phyloP scores from a whole-genome alignment of 2,329 filamentous ascomycete genomes.

The Colletotrichum incanum region DNA sequence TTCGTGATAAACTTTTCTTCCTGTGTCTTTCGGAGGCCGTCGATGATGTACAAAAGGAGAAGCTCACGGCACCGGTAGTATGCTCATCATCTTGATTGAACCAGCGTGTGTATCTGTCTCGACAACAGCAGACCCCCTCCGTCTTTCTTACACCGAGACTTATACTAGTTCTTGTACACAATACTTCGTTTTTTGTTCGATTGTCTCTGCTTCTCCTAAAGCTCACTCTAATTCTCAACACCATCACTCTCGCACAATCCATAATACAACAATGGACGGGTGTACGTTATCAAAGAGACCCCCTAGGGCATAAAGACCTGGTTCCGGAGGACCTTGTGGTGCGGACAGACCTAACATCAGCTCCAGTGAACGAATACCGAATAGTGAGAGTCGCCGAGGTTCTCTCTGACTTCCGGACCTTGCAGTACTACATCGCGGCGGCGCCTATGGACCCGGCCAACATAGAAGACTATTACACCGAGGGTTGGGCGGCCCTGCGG shows the following conservation, averaged over 20 bases:
- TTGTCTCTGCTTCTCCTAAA: neutral
- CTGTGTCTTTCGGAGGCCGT: slow-evolving; percentile 26
- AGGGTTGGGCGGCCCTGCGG: slow-evolving; percentile 74
- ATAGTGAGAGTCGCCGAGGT: slow-evolving; percentile 74
- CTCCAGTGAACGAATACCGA: slow-evolving; percentile 73
- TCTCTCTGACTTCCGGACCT: slow-evolving; percentile 72
- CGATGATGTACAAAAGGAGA: slow-evolving; percentile 41
- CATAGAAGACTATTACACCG: slow-evolving; percentile 73
- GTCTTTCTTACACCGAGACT: slow-evolving; percentile 4
- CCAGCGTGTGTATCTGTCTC: slow-evolving; percentile 12
- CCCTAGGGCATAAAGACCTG: neutral
- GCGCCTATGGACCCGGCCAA: slow-evolving; percentile 69
- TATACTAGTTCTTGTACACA: slow-evolving; percentile 4
- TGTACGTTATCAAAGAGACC: slow-evolving; percentile 28
- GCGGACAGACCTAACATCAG: slow-evolving; percentile 1
- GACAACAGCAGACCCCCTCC: slow-evolving; percentile 1
- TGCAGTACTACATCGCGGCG: slow-evolving; percentile 75
- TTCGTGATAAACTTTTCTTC: slow-evolving; percentile 20
- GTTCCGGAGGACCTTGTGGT: neutral
- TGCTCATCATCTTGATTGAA: slow-evolving; percentile 1
- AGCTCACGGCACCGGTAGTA: slow-evolving; percentile 13
- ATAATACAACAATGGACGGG: slow-evolving; percentile 39
- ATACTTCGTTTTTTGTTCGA: slow-evolving; percentile 1
- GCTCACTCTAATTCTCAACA: neutral
- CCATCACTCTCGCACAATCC: neutral